Percentiles rank a stretch among this genome's conserved stretches.
Conservation (phyloP, 306 rosid genomes). For the Datisca glomerata region DNA sequence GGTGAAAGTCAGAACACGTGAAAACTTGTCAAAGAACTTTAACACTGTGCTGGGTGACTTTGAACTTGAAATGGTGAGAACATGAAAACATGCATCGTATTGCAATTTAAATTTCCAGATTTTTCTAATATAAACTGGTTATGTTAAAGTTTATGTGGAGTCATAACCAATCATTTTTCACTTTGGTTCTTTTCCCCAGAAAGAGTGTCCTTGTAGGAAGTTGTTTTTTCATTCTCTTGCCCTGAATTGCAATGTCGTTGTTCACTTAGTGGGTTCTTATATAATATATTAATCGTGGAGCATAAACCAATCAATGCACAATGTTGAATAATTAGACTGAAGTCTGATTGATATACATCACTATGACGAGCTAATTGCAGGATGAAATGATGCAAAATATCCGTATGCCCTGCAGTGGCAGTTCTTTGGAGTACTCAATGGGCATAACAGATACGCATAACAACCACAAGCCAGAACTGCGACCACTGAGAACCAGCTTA, state of each 20-base stretch:
- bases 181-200: neutral
- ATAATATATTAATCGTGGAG: neutral
- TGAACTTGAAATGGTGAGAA: constrained; percentile 51
- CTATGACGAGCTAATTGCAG: constrained; percentile 33
- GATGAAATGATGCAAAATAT: constrained; percentile 51
- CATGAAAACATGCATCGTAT: constrained; percentile 13
- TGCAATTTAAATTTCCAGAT: neutral
- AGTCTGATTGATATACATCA: constrained; percentile 1
- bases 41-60: constrained; percentile 38
- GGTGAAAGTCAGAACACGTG: constrained; percentile 24
- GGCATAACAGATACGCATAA: constrained; percentile 22
- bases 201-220: neutral
- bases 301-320: too few species aligned
- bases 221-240: neutral
- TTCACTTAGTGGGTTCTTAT: too few species aligned
- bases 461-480: constrained; percentile 23
- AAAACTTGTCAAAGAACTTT: constrained; percentile 23
- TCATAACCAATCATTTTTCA: neutral
- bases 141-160: neutral
- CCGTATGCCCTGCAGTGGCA: constrained; percentile 18
- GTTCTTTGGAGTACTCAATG: constrained; percentile 28
- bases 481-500: constrained; percentile 17
- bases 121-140: neutral
- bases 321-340: too few species aligned
- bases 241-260: too few species aligned